Evolutionary conservation across 495 filamentous ascomycete species (phyloP), one percentile per base, ranked within the genome.

Genomic region (Neurospora discreta): DNA sequence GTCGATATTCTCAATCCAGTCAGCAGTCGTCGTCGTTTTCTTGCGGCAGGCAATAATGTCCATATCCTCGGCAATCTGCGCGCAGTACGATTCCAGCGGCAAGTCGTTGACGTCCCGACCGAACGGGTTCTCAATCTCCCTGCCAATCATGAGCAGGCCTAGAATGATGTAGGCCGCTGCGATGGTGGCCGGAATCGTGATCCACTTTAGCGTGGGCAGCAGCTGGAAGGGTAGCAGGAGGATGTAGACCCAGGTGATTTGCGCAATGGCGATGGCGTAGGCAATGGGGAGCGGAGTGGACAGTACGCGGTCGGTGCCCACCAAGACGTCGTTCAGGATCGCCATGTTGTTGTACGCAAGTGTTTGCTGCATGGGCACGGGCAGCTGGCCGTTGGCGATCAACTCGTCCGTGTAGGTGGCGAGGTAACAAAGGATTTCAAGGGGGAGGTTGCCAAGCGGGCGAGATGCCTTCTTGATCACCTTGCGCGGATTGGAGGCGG

Each of bases 71-170:
- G 87, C 85, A 65, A 97, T 83, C 75, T 91, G 88, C 10, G 88
- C 84, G 79, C 92, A 95, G 84, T 90, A 96, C 1, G 82, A 82
- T 78, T 94, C 92, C 0, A 96, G 85, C 10, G 91, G 91, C 16
- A 97, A 84, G 78, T 97, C 93, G 77, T 96, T 96, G 73, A 93
- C 92, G 78, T 96, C 93, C 69, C 89, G 82, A 36, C 93, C 93
- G 80, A 97, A 96, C 9, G 93, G 93, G 78, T 96, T 93, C 79
- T 97, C 93, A 74, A 97, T 91, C 81, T 96, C 92, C 74, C 89
- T 88, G 30, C 93, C 92, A 75, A 94, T 93, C 77, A 92, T 89
- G 46, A 92, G 89, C 71, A 97, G 89, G n/a, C 91, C 93, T 72
- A 97, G 87, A 77, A 97, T 95, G 73, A 96, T 95, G 78, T 97